phyloP scores from a whole-genome alignment of 208 protist genomes.

The Crithidia bombi region DNA sequence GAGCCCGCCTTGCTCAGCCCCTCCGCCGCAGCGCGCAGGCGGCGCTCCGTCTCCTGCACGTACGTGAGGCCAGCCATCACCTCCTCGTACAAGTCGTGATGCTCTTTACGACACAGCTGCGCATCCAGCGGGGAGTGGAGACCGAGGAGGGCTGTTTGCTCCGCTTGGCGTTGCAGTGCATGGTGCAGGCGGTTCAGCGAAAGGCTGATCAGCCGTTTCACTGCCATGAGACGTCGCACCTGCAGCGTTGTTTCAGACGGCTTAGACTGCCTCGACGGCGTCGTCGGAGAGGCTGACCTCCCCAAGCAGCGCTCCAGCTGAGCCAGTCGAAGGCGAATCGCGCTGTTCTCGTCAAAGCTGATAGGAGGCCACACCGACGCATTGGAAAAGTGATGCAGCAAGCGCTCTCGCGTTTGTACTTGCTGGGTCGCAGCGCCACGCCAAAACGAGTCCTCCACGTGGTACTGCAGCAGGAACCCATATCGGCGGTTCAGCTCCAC shows the following conservation, averaged over 20 bases:
- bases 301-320: constrained; percentile 52
- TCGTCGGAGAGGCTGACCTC: not conserved
- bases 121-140: constrained; percentile 66
- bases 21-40: constrained; percentile 28
- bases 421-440: not conserved
- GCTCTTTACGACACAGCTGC: constrained; percentile 57
- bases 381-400: constrained; percentile 46
- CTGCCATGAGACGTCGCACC: constrained; percentile 55
- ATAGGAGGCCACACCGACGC: constrained; percentile 68
- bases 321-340: constrained; percentile 46
- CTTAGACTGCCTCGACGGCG: not conserved
- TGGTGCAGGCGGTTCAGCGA: constrained; percentile 64
- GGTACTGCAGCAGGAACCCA: constrained; percentile 57
- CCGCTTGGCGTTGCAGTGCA: constrained; percentile 61
- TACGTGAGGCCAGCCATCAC: constrained; percentile 52
- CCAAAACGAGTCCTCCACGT: constrained; percentile 15
- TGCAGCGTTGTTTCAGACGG: constrained; percentile 2
- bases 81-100: constrained; percentile 54
- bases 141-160: constrained; percentile 52
- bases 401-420: constrained; percentile 24
- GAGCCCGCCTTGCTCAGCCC: constrained; percentile 39
- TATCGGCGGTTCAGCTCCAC: constrained; percentile 60
- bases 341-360: constrained; percentile 58
- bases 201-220: constrained; percentile 55
- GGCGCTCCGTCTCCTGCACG: constrained; percentile 41